Conservation (phyloP, 2,329 filamentous ascomycete species). For the Fusarium incarnatum region DNA sequence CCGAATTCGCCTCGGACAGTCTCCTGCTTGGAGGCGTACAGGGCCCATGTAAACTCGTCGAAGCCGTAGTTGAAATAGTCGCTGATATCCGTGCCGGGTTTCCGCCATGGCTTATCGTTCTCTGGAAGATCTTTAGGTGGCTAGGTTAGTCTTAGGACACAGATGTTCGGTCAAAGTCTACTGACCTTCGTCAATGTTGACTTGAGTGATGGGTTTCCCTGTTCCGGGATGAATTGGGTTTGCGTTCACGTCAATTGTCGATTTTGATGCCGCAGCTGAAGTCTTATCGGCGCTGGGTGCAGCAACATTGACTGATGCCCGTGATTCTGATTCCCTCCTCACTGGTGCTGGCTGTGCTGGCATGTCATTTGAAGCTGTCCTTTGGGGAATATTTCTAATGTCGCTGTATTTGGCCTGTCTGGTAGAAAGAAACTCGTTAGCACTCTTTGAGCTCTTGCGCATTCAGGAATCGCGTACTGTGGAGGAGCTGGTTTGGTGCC, state of each 20-base stretch:
- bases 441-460: neutral
- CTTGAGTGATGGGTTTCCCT: conserved; percentile 83
- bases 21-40: conserved; percentile 92
- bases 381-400: conserved; percentile 73
- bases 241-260: conserved; percentile 85
- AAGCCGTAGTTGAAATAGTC: conserved; percentile 99
- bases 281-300: conserved; percentile 64
- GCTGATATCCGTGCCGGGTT: conserved; percentile 91
- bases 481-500: conserved; percentile 70
- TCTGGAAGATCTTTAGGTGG: conserved; percentile 70
- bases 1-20: conserved; percentile 80
- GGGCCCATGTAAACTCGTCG: conserved; percentile 97
- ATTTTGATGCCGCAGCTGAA: conserved; percentile 77
- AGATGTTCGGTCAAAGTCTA: neutral
- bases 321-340: conserved; percentile 60
- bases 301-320: conserved; percentile 49
- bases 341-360: conserved; percentile 58
- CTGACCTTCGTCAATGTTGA: conserved; percentile 77
- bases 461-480: conserved; percentile 57
- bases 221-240: conserved; percentile 82
- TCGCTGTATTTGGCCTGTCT: conserved; percentile 73
- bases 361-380: conserved; percentile 65
- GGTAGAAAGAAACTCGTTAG: conserved; percentile 18
- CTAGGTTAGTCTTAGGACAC: conserved; percentile 9
- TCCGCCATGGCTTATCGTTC: conserved; percentile 93